phyloP scores from a whole-genome alignment of 129 eudicot genomes.

The Artemisia tridentata region DNA sequence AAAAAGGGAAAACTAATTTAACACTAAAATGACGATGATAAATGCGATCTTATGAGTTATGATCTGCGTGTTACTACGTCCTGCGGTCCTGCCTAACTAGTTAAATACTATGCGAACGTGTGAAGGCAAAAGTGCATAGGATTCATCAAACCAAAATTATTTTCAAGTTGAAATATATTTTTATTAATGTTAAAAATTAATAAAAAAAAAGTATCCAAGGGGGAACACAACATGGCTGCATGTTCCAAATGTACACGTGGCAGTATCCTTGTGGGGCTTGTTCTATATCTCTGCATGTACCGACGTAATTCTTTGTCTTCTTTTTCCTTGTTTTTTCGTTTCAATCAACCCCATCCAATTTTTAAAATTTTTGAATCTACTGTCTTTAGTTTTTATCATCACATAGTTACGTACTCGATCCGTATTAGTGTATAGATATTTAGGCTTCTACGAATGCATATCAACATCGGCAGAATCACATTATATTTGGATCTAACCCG shows the following conservation, averaged over 20 bases:
- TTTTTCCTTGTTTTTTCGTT: conserved; percentile 2
- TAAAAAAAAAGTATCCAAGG: conserved; percentile 34
- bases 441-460: too few species aligned
- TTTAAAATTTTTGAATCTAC: not conserved
- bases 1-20: too few species aligned
- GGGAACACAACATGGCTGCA: conserved; percentile 24
- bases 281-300: conserved; percentile 25
- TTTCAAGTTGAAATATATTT: not conserved
- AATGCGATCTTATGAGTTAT: too few species aligned
- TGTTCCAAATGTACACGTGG: conserved; percentile 36
- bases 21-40: too few species aligned
- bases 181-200: not conserved
- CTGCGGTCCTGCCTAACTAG: too few species aligned
- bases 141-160: conserved; percentile 10
- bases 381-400: too few species aligned
- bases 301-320: conserved; percentile 28
- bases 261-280: conserved; percentile 28
- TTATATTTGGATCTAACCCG: too few species aligned
- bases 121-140: conserved; percentile 20
- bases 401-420: too few species aligned
- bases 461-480: too few species aligned
- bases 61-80: too few species aligned
- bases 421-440: too few species aligned
- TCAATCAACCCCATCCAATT: not conserved
- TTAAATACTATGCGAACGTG: not conserved